Conservation (phyloP, 2,329 filamentous ascomycete genomes). For the Xylaria hypoxylon region DNA sequence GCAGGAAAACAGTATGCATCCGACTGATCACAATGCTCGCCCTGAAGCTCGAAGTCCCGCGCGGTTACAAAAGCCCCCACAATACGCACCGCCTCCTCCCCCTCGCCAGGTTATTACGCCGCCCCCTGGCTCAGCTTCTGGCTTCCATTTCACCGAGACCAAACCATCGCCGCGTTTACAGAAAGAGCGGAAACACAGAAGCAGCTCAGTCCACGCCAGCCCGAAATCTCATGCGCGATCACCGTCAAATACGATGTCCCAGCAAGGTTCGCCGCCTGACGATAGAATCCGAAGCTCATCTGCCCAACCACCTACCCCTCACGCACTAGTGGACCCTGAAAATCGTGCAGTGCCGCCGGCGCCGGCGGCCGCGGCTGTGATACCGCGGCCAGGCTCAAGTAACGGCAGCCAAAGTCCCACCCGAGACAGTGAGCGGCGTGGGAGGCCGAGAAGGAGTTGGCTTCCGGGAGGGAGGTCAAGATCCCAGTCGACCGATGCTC, state of each 20-base stretch:
- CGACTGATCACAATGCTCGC: constrained; percentile 29
- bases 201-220: constrained; percentile 45
- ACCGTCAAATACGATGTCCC: constrained; percentile 39
- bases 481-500: constrained; percentile 60
- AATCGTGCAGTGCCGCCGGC: constrained; percentile 51
- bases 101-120: constrained; percentile 41
- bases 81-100: constrained; percentile 39
- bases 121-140: constrained; percentile 34
- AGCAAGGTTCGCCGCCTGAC: constrained; percentile 50
- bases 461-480: constrained; percentile 64
- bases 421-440: constrained; percentile 52
- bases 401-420: constrained; percentile 60
- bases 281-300: constrained; percentile 61
- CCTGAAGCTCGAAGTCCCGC: constrained; percentile 24
- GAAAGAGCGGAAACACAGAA: constrained; percentile 47
- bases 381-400: constrained; percentile 51
- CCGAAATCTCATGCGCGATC: constrained; percentile 24
- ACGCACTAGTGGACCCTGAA: constrained; percentile 44
- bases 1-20: constrained; percentile 8
- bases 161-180: constrained; percentile 46
- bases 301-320: constrained; percentile 56
- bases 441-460: constrained; percentile 65
- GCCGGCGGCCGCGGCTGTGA: constrained; percentile 32
- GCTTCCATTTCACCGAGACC: constrained; percentile 46
- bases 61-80: constrained; percentile 44